A percentile compares a stretch with the other conserved stretches of the same genome.
Conservation (phyloP, 2,329 filamentous ascomycete genomes). For the Aspergillus pseudoterreus region DNA sequence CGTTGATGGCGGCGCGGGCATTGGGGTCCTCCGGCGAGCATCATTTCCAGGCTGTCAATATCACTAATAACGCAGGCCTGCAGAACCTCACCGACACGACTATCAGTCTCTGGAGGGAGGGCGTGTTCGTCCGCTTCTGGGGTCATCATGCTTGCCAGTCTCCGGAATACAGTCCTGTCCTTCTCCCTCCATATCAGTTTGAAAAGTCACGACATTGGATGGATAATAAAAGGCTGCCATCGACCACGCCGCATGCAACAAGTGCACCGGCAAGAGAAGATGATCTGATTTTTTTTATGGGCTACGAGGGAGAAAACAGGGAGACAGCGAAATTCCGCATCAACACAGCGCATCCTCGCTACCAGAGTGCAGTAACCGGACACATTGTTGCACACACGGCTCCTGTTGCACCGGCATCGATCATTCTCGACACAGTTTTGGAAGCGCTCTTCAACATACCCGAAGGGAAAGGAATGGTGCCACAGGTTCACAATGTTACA, state of each 20-base stretch:
- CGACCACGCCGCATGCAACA: background rate
- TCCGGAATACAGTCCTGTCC: constrained; percentile 17
- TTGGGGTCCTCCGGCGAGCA: constrained; percentile 8
- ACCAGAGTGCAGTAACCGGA: constrained; percentile 10
- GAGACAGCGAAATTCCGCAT: constrained; percentile 10
- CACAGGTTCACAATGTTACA: constrained; percentile 10
- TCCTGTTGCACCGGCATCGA: constrained; percentile 14
- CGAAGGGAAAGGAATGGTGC: constrained; percentile 8
- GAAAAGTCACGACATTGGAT: constrained; percentile 41
- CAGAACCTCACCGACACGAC: constrained; percentile 25
- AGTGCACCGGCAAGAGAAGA: background rate
- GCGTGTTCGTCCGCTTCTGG: constrained; percentile 38
- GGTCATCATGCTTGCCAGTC: constrained; percentile 29
- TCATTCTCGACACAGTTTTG: constrained; percentile 14
- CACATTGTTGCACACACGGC: constrained; percentile 15
- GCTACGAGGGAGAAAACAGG: constrained; percentile 9
- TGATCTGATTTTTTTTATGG: constrained; percentile 6
- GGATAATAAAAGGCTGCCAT: constrained; percentile 17
- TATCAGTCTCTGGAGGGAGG: constrained; percentile 39
- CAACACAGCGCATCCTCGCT: constrained; percentile 11
- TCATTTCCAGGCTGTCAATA: constrained; percentile 17
- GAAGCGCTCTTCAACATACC: constrained; percentile 14
- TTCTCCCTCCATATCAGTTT: constrained; percentile 46
- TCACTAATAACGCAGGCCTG: constrained; percentile 7
- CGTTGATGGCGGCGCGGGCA: constrained; percentile 29